Percentiles rank a stretch among this genome's conserved stretches.
Evolutionary conservation across 176 grass and related monocot species (phyloP).

Genomic region (Luzula sylvatica): DNA sequence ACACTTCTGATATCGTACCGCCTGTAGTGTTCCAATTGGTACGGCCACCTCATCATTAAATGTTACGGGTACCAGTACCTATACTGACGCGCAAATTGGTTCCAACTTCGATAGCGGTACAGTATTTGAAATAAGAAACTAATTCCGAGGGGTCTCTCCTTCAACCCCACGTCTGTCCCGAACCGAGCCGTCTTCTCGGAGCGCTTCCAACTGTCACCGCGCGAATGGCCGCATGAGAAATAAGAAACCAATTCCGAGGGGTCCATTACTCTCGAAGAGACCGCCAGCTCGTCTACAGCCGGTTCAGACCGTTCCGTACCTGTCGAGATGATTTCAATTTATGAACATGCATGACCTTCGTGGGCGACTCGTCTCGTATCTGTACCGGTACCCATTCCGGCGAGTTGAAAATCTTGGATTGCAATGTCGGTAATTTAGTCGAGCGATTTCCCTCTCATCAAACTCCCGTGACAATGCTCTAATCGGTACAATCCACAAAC

Average conservation of each 20-base stretch:
- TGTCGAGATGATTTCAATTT: constrained; percentile 67
- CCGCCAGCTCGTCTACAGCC: constrained; percentile 90
- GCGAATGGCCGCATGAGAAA: constrained; percentile 59
- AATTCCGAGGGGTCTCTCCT: constrained; percentile 73
- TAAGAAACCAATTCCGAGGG: constrained; percentile 67
- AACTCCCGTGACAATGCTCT: too few species aligned
- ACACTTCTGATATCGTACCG: constrained; percentile 38
- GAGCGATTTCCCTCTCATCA: too few species aligned
- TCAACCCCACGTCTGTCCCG: too few species aligned
- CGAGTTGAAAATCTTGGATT: too few species aligned
- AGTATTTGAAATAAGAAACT: constrained; percentile 93
- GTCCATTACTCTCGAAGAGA: constrained; percentile 67
- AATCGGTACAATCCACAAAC: too few species aligned
- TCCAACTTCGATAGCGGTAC: constrained; percentile 66
- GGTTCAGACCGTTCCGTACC: too few species aligned
- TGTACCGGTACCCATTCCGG: too few species aligned
- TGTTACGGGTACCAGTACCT: neutral
- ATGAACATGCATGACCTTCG: constrained; percentile 76
- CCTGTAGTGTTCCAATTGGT: constrained; percentile 13
- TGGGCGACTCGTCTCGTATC: too few species aligned
- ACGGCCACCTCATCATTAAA: neutral
- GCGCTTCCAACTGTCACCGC: constrained; percentile 71
- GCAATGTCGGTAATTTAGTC: too few species aligned
- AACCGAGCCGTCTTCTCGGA: constrained; percentile 44
- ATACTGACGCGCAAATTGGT: constrained; percentile 46